Evolutionary conservation across 345 rosid genomes (phyloP).

Genomic region (Salix purpurea): DNA sequence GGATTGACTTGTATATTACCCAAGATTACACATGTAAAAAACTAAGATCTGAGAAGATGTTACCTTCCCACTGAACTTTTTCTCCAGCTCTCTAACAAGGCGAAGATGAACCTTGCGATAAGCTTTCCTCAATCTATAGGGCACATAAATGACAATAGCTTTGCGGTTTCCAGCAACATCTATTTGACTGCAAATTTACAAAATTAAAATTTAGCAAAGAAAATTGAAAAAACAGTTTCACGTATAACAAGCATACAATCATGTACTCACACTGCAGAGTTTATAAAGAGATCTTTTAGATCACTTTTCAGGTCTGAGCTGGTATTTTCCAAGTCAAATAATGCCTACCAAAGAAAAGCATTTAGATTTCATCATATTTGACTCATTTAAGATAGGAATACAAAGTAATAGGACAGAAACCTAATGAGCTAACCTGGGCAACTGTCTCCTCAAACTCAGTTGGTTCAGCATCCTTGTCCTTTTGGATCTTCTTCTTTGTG

Average conservation of each 20-base stretch:
- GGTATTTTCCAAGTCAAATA: conserved; percentile 72
- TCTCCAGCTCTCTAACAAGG: conserved; percentile 87
- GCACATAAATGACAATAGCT: conserved; percentile 76
- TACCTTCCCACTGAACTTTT: conserved; percentile 94
- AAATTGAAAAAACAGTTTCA: neutral
- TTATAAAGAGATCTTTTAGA: conserved; percentile 70
- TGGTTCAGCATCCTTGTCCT: conserved; percentile 82
- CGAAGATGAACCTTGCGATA: conserved; percentile 80
- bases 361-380: neutral
- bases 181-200: conserved; percentile 50
- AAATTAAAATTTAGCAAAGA: neutral
- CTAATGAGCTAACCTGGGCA: conserved; percentile 51
- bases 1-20: neutral
- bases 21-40: neutral
- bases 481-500: conserved; percentile 70
- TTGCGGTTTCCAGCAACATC: conserved; percentile 69
- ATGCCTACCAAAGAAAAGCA: conserved; percentile 41
- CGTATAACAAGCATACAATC: neutral
- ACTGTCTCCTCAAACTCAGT: conserved; percentile 81
- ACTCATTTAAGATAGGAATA: neutral
- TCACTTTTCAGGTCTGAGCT: conserved; percentile 74
- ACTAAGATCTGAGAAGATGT: neutral
- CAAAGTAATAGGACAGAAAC: neutral
- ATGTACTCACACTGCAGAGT: conserved; percentile 37
- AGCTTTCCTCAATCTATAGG: conserved; percentile 79